These are phyloP conservation scores for Alternaria triticina DNA, from an alignment of 2,329 filamentous ascomycete species.

Conservation along the genomic window DNA sequence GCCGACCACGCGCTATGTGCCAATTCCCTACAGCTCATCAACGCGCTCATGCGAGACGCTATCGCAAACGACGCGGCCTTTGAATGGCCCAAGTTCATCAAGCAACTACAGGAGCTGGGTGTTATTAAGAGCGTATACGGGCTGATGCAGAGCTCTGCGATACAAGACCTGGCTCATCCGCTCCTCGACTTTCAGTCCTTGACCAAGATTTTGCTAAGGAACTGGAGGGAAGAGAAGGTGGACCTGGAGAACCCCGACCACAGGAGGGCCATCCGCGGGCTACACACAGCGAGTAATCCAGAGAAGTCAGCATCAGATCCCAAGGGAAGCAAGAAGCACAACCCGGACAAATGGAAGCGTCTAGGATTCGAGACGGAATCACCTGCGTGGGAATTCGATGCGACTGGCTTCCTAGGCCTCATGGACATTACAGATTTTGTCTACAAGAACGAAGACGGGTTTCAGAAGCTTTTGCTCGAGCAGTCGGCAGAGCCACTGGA, in stretches of 20 bases:
- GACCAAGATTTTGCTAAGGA: slow-evolving; percentile 84
- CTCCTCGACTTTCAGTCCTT: slow-evolving; percentile 91
- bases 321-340: slow-evolving; percentile 71
- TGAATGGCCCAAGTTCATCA: slow-evolving; percentile 96
- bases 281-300: slow-evolving; percentile 82
- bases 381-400: slow-evolving; percentile 83
- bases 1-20: slow-evolving; percentile 95
- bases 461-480: slow-evolving; percentile 89
- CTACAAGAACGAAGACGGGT: slow-evolving; percentile 86
- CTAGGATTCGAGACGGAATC: slow-evolving; percentile 91
- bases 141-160: slow-evolving; percentile 90
- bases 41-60: slow-evolving; percentile 91
- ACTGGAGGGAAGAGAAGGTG: slow-evolving; percentile 85
- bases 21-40: slow-evolving; percentile 93
- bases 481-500: slow-evolving; percentile 75
- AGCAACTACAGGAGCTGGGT: slow-evolving; percentile 88
- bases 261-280: slow-evolving; percentile 80
- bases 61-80: slow-evolving; percentile 77
- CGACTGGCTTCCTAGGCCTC: slow-evolving; percentile 88
- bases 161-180: slow-evolving; percentile 89
- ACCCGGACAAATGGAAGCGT: slow-evolving; percentile 90
- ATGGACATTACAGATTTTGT: slow-evolving; percentile 98
- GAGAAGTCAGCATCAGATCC: slow-evolving; percentile 56
- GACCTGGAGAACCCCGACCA: slow-evolving; percentile 90
- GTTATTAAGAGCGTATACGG: slow-evolving; percentile 88